phyloP scores from a whole-genome alignment of 129 eudicot species.

The Helianthus annuus region DNA sequence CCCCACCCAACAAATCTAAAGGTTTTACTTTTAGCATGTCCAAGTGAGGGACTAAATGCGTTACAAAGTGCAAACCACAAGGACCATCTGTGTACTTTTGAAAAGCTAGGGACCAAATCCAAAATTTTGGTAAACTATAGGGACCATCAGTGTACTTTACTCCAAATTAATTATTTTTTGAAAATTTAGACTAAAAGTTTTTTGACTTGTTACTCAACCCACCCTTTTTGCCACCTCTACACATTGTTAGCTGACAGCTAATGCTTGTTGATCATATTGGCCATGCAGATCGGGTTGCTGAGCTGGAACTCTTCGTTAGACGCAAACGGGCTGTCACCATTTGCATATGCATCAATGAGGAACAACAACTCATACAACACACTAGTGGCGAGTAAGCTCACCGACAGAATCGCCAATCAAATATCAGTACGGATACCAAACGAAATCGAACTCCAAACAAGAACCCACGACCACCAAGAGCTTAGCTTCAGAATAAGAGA shows the following conservation, averaged over 20 bases:
- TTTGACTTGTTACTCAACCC: neutral
- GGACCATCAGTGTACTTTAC: too few species aligned
- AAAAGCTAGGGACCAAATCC: too few species aligned
- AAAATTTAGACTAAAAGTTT: neutral
- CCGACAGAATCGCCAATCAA: conserved; percentile 58
- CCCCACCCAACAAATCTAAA: too few species aligned
- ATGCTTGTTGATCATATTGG: conserved; percentile 1
- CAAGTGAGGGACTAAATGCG: too few species aligned
- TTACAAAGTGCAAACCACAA: too few species aligned
- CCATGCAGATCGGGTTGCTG: conserved; percentile 60
- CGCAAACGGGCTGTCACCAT: conserved; percentile 75
- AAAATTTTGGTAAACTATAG: too few species aligned
- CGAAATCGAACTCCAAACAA: conserved; percentile 47
- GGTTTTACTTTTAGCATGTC: too few species aligned
- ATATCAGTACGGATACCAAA: conserved; percentile 56
- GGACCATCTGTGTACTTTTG: too few species aligned
- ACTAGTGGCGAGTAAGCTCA: conserved; percentile 68
- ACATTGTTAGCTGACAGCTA: neutral
- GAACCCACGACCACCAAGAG: conserved; percentile 25
- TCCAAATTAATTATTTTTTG: neutral
- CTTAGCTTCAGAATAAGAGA: conserved; percentile 34
- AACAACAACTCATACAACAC: conserved; percentile 73
- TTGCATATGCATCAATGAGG: conserved; percentile 70
- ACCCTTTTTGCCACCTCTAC: neutral
- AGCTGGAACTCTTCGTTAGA: conserved; percentile 81